Conservation (phyloP, 345 rosid species). For the Durio zibethinus region DNA sequence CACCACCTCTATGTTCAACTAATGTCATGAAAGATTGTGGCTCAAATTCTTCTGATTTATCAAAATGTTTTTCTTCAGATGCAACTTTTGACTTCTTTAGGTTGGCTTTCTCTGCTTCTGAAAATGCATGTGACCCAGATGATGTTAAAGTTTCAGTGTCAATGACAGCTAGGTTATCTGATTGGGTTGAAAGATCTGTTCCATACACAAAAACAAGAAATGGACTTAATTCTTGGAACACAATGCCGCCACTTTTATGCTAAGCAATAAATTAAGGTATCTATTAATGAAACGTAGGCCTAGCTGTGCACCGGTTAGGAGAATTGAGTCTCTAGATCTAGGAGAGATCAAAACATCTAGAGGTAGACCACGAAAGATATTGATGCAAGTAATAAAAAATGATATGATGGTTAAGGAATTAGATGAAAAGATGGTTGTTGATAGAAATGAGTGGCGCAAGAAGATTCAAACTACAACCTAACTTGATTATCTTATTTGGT, state of each 20-base stretch:
- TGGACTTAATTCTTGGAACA: slow-evolving; percentile 12
- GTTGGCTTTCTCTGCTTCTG: slow-evolving; percentile 25
- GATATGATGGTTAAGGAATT: no score
- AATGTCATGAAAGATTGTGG: slow-evolving; percentile 62
- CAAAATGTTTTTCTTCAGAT: slow-evolving; percentile 19
- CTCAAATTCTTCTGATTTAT: slow-evolving; percentile 42
- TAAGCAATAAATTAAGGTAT: neutral
- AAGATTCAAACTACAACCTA: no score
- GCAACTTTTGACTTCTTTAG: slow-evolving; percentile 19
- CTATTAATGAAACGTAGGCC: no score
- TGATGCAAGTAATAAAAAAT: no score
- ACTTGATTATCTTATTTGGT: no score
- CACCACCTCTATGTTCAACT: slow-evolving; percentile 35
- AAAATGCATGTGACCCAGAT: slow-evolving; percentile 17
- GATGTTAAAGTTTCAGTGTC: slow-evolving; percentile 34
- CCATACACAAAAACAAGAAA: slow-evolving; percentile 15
- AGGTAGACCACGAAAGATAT: no score
- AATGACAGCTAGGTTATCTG: slow-evolving; percentile 33
- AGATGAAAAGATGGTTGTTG: no score
- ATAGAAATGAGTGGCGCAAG: no score
- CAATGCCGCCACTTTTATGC: neutral
- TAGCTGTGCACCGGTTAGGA: no score
- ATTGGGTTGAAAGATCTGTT: slow-evolving; percentile 55
- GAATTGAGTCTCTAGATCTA: no score
- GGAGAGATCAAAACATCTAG: no score